A percentile compares a stretch with the other conserved stretches of the same genome.
These are phyloP conservation scores for Zancudomyces culisetae DNA, from an alignment of 371 early-diverging fungal genomes.

Conservation along the genomic window DNA sequence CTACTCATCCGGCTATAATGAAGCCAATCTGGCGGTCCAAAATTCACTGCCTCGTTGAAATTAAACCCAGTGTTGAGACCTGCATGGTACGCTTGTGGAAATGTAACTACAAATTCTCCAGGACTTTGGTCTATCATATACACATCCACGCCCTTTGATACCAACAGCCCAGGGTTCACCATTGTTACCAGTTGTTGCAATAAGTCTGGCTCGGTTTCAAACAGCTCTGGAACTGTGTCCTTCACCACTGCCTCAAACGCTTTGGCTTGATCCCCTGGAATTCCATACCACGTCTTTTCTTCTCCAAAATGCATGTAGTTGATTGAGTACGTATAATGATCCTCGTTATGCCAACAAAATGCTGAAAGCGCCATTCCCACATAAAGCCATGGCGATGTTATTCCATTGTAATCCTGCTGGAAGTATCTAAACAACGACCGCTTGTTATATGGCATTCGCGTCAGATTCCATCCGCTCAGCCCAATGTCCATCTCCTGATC, in stretches of 20 bases:
- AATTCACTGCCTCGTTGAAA: constrained; percentile 92
- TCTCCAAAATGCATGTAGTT: constrained; percentile 94
- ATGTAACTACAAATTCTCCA: constrained; percentile 87
- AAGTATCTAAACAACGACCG: constrained; percentile 74
- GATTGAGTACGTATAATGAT: constrained; percentile 87
- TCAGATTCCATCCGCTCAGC: constrained; percentile 81
- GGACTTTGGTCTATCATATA: constrained; percentile 72
- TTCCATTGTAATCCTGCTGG: constrained; percentile 74
- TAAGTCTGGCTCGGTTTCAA: constrained; percentile 76
- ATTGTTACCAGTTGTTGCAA: constrained; percentile 82
- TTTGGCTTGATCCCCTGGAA: constrained; percentile 65
- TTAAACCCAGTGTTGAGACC: constrained; percentile 97
- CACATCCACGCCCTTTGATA: constrained; percentile 53
- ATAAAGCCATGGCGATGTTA: constrained; percentile 95
- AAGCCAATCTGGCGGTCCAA: constrained; percentile 82
- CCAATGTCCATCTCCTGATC: too few species aligned
- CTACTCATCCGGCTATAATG: constrained; percentile 61
- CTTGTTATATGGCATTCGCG: constrained; percentile 57
- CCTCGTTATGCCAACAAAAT: constrained; percentile 96
- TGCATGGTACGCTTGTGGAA: constrained; percentile 86
- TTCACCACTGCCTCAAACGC: constrained; percentile 73
- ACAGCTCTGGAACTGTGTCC: constrained; percentile 64
- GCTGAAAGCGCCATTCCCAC: constrained; percentile 91
- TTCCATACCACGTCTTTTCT: constrained; percentile 93
- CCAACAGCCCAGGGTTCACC: constrained; percentile 60